Base-by-base conservation (phyloP, 805 yeast genomes). In the Metschnikowia kofuensis region DNA sequence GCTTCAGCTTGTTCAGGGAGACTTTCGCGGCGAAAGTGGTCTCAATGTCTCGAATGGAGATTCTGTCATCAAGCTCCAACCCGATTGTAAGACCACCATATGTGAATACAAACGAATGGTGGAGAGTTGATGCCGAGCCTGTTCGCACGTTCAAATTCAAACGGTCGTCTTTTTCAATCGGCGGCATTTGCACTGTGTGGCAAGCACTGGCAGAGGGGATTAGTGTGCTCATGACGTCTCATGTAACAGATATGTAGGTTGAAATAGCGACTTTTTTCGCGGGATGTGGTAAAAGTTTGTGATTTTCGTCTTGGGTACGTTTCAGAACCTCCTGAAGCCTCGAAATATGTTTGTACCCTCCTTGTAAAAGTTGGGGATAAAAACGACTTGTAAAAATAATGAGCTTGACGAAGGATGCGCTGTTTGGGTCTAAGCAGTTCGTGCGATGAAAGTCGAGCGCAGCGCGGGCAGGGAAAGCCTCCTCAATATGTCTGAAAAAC, bases 11-110 rank as follows among this genome's bases (percentile, higher is more conserved):
- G 40, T 65, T 56, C 41, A 46, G 45, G 40, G 53, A 46, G 30
- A 67, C 45, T 39, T 63, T 65, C 65, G 58, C 55, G 50, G 64
- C 45, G 53, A 80, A 72, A n/a, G 67, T 69, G 13, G 58, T 50
- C 42, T 67, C 60, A 31, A 83, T 62, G 29, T 71, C 74, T 2
- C 61, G 59, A 15, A 76, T 61, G 11, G 77, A 67, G 28, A 75
- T 66, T 2, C 68, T 58, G 4, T 65, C 56, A 40, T 43, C 51
- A 35, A 84, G 58, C 41, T 78, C 78, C 14, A 86, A 58, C 1
- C 85, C 86, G 9, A 82, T 64, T 0, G 82, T 77, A 14, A 84
- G 65, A 0, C 94, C 94, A n/a, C 91, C 92, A 61, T 72, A 80
- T 0, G 80, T 83, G 30, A 83, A 76, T 1, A 86, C 71, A 43